Evolutionary conservation across 768 basidiomycete genomes (phyloP), one percentile per base, ranked within the genome.

Genomic region (Daedaleopsis sinensis): DNA sequence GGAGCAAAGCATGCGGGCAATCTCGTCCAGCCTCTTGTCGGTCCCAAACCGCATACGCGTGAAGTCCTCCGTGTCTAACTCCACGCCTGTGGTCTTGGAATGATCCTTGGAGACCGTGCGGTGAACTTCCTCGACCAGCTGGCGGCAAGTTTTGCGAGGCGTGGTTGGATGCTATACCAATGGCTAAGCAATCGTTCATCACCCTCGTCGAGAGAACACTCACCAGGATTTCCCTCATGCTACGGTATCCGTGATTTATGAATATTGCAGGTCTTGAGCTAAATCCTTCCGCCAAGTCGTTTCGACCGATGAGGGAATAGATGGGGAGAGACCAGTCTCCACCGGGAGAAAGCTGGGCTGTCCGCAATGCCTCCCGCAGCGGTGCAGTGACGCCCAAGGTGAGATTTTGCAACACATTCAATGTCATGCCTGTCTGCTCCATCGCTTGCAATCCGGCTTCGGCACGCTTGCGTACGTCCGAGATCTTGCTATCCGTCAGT

Each of bases 1-100:
- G 0, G 93, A 96, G 65, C 91, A 93, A 18, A 99, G 74, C 84
- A 98, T 91, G 1, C 94, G 84, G 13, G 90, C 89, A 5, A 96
- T 94, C 71, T 99, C 97, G 48, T 95, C 91, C 36, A 99, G 72
- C 39, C 96, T 82, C 19, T 90, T 83, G 75, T 99, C 97, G 63
- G 92, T 87, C 8, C 91, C 91, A 69, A 98, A 98, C 4, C 96
- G 86, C 52, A 95, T 90, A 54, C 86, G 86, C 0, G 91, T 85
- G 74, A 91, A 90, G 52, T 90, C 87, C 50, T 88, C 84, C 39
- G 87, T 73, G 52, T 86, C 85, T 5, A 93, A 74, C 57, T 93
- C 91, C 10, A 91, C 88, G 0, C 91, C 91, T 7, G 90, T 82
- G 15, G 85, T 80, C 5, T 79, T 76, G 54, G 85, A 82, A 1